These are phyloP conservation scores for Phytophthora nicotianae DNA, from an alignment of 352 stramenopile genomes.

Conservation along the genomic window DNA sequence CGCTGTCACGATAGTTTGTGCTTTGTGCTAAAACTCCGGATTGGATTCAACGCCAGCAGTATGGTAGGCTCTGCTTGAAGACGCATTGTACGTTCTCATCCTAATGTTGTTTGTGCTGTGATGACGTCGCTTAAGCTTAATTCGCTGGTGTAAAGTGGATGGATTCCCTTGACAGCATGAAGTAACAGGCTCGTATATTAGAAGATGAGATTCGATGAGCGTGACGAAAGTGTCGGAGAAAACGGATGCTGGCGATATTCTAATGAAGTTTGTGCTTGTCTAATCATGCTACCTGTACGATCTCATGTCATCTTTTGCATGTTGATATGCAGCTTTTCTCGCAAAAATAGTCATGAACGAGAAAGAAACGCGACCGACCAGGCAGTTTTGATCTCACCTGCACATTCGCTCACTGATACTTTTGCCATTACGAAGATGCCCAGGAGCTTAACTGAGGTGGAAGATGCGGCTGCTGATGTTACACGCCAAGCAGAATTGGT, in stretches of 20 bases:
- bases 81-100: constrained; percentile 4
- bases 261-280: constrained; percentile 37
- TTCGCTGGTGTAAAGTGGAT: constrained; percentile 19
- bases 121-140: constrained; percentile 14
- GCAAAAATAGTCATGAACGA: constrained; percentile 30
- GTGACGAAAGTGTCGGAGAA: constrained; percentile 23
- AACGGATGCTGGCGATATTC: constrained; percentile 35
- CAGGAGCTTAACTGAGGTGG: too few species aligned
- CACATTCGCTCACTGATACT: constrained; percentile 1
- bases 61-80: constrained; percentile 7
- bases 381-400: neutral
- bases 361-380: constrained; percentile 1
- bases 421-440: constrained; percentile 12
- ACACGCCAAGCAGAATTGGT: constrained; percentile 68
- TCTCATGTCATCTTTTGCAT: constrained; percentile 11
- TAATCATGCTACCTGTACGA: constrained; percentile 11
- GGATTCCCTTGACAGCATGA: constrained; percentile 16
- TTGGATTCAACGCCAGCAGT: constrained; percentile 1
- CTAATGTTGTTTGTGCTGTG: constrained; percentile 11
- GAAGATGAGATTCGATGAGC: constrained; percentile 17
- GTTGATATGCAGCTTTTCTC: constrained; percentile 3
- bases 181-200: constrained; percentile 26
- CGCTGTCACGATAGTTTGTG: constrained; percentile 9
- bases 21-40: too few species aligned
- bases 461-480: constrained; percentile 41